Evolutionary conservation across 2,329 filamentous ascomycete species (phyloP).

Genomic region (Ceratocystis albifundus): DNA sequence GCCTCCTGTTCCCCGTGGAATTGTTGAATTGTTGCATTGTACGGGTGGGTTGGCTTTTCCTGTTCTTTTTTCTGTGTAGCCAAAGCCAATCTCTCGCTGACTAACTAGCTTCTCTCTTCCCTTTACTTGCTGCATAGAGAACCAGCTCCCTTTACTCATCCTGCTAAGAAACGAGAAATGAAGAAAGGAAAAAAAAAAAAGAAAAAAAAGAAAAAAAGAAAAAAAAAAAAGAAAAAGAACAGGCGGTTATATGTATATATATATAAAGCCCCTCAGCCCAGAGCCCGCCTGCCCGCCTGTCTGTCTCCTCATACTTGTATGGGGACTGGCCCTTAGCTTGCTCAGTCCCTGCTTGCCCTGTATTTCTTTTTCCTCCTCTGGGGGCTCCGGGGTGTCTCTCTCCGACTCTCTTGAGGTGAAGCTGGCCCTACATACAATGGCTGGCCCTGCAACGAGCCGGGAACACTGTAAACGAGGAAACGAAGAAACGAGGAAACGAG

Average conservation of each 20-base stretch:
- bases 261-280: too few relatives aligned
- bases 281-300: too few relatives aligned
- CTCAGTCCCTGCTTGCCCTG: background rate
- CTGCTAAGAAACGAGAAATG: too few relatives aligned
- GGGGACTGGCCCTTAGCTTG: background rate
- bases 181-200: background rate
- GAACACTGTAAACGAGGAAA: background rate
- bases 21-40: too few relatives aligned
- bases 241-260: too few relatives aligned
- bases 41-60: background rate
- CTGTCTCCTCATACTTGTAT: background rate
- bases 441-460: background rate
- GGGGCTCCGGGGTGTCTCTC: too few relatives aligned
- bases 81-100: too few relatives aligned
- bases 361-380: background rate
- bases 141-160: too few relatives aligned
- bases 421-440: too few relatives aligned
- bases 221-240: background rate
- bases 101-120: too few relatives aligned
- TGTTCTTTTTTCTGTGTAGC: background rate
- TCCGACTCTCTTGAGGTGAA: background rate
- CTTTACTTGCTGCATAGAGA: too few relatives aligned
- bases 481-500: too few relatives aligned
- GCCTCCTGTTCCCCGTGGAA: background rate
- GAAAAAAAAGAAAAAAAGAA: background rate